Evolutionary conservation across 805 yeast genomes (phyloP).

Genomic region (Candida odintsovae): DNA sequence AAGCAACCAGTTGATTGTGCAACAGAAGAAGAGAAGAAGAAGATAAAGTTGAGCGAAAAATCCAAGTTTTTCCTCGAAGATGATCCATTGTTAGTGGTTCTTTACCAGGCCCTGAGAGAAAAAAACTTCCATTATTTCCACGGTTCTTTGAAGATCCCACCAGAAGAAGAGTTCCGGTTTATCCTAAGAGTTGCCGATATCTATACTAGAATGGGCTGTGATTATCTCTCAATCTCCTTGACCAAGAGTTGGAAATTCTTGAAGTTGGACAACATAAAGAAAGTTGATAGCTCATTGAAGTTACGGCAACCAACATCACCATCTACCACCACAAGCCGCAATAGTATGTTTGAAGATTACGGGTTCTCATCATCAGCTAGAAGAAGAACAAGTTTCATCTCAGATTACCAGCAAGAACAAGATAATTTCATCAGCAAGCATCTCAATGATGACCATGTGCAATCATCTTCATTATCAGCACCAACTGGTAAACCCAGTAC

Average conservation of each 20-base stretch:
- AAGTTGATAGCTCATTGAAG: slow-evolving; percentile 9
- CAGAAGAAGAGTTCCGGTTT: slow-evolving; percentile 51
- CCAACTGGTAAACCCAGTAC: background rate
- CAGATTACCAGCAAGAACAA: slow-evolving; percentile 3
- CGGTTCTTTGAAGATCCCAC: slow-evolving; percentile 39
- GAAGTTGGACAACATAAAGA: slow-evolving; percentile 14
- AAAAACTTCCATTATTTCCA: slow-evolving; percentile 42
- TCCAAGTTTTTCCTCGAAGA: slow-evolving; percentile 50
- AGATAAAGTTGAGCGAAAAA: slow-evolving; percentile 15
- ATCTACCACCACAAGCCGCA: slow-evolving; percentile 1
- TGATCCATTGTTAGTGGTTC: slow-evolving; percentile 73
- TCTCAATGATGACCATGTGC: background rate
- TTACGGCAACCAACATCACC: slow-evolving; percentile 3
- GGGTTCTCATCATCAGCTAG: slow-evolving; percentile 22
- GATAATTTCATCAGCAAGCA: background rate
- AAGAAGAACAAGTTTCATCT: slow-evolving; percentile 16
- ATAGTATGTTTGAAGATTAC: slow-evolving; percentile 17
- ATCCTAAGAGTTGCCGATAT: slow-evolving; percentile 59
- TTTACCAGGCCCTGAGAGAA: slow-evolving; percentile 58
- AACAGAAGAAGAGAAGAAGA: slow-evolving; percentile 25
- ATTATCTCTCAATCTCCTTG: slow-evolving; percentile 59
- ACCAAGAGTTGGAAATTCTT: slow-evolving; percentile 65
- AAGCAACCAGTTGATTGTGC: slow-evolving; percentile 42
- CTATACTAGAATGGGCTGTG: slow-evolving; percentile 89
- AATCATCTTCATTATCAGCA: background rate